These are phyloP conservation scores for Apophysomyces elegans DNA, from an alignment of 371 early-diverging fungal genomes.

Conservation along the genomic window DNA sequence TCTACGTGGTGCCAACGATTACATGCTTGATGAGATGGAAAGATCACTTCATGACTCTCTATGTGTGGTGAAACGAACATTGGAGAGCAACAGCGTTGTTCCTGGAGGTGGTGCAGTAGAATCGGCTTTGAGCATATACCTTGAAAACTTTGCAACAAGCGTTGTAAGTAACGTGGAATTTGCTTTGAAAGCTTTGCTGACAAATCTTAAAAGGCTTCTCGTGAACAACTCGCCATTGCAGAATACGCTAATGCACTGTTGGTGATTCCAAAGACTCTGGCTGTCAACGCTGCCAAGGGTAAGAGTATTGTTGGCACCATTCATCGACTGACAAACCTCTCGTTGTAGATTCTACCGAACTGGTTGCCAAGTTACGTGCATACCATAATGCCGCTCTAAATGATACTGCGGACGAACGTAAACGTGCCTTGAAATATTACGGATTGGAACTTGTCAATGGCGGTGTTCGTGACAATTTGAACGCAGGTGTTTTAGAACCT, in stretches of 20 bases:
- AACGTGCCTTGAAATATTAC: slow-evolving; percentile 81
- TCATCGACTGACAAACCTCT: not conserved
- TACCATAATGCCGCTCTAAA: slow-evolving; percentile 90
- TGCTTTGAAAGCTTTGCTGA: not conserved
- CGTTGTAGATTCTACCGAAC: slow-evolving; percentile 83
- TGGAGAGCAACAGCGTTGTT: slow-evolving; percentile 97
- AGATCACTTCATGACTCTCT: slow-evolving; percentile 98
- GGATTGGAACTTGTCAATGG: slow-evolving; percentile 98
- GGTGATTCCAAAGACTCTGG: slow-evolving; percentile 97
- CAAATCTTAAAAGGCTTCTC: slow-evolving; percentile 53
- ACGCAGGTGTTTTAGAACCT: slow-evolving; percentile 99
- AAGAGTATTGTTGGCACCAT: slow-evolving; percentile 1
- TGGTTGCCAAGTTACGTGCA: slow-evolving; percentile 95
- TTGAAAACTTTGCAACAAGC: slow-evolving; percentile 97
- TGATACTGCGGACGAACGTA: slow-evolving; percentile 68
- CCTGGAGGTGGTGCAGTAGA: slow-evolving; percentile 99
- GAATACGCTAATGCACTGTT: slow-evolving; percentile 98
- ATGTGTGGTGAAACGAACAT: slow-evolving; percentile 97
- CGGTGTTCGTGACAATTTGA: slow-evolving; percentile 93
- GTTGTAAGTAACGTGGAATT: slow-evolving; percentile 53
- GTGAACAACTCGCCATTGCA: slow-evolving; percentile 98
- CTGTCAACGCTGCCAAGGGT: slow-evolving; percentile 98
- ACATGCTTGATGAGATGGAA: slow-evolving; percentile 99
- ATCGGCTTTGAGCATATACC: slow-evolving; percentile 95
- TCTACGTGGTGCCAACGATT: slow-evolving; percentile 99